Evolutionary conservation across 345 rosid genomes (phyloP).

Genomic region (Moricandia arvensis): DNA sequence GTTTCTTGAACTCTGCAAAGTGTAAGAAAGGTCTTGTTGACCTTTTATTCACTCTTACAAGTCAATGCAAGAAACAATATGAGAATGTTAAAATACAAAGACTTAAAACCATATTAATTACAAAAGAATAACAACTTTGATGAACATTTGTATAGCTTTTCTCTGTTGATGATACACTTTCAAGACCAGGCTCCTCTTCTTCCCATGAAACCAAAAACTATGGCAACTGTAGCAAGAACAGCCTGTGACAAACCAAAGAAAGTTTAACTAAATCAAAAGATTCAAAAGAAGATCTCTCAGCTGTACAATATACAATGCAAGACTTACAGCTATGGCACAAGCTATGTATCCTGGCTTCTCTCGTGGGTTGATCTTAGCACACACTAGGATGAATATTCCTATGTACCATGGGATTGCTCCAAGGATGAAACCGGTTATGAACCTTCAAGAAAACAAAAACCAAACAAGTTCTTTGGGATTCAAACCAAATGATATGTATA

Average conservation of each 20-base stretch:
- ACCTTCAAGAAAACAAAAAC: conserved; percentile 42
- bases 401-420: conserved; percentile 82
- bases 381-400: conserved; percentile 55
- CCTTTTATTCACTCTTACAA: not conserved
- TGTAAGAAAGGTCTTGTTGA: not conserved
- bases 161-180: not conserved
- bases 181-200: conserved; percentile 27
- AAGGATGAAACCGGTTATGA: conserved; percentile 74
- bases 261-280: not conserved
- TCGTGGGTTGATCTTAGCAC: conserved; percentile 53
- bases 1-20: not conserved
- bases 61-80: too few species aligned
- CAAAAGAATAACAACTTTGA: not conserved
- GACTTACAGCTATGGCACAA: conserved; percentile 70
- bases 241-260: conserved; percentile 10
- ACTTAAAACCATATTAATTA: not conserved
- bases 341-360: conserved; percentile 91
- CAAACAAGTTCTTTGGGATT: not conserved
- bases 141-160: not conserved
- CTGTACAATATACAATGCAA: not conserved
- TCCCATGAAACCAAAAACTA: conserved; percentile 18
- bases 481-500: not conserved
- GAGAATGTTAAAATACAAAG: not conserved
- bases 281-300: not conserved
- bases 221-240: conserved; percentile 24